These are phyloP conservation scores for Erysimum cheiri DNA, from an alignment of 441 rosid species.

Conservation along the genomic window DNA sequence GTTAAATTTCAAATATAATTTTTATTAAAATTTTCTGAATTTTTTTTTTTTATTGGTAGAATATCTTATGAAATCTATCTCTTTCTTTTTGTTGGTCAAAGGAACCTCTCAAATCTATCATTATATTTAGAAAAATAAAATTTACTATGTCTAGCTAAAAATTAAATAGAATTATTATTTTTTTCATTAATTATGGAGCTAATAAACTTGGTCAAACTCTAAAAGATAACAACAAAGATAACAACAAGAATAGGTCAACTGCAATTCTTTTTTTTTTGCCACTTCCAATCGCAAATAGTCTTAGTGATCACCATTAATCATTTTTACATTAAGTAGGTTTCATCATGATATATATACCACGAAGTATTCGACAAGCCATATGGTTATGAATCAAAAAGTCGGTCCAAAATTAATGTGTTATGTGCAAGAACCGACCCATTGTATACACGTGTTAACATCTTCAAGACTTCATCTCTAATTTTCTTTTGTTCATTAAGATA, in stretches of 20 bases:
- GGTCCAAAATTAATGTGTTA: slow-evolving; percentile 33
- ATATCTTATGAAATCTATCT: too few relatives aligned
- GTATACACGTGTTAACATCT: slow-evolving; percentile 32
- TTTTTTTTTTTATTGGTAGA: too few relatives aligned
- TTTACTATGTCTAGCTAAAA: not conserved
- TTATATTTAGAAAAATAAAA: not conserved
- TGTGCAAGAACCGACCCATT: slow-evolving; percentile 25
- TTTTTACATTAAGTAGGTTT: slow-evolving; percentile 25
- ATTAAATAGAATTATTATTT: not conserved
- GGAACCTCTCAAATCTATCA: too few relatives aligned
- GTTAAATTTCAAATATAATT: too few relatives aligned
- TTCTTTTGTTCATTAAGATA: slow-evolving; percentile 36
- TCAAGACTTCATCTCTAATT: slow-evolving; percentile 30
- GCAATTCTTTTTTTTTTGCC: not conserved
- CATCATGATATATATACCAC: slow-evolving; percentile 36
- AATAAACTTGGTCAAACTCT: slow-evolving; percentile 8
- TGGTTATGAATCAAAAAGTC: slow-evolving; percentile 30
- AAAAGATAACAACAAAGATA: not conserved
- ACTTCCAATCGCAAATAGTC: not conserved
- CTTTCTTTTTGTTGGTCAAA: too few relatives aligned
- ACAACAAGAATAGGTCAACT: not conserved
- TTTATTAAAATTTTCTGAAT: too few relatives aligned
- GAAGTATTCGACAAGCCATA: slow-evolving; percentile 34
- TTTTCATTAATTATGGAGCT: not conserved
- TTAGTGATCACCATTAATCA: slow-evolving; percentile 28